phyloP scores from a whole-genome alignment of 225 moss, liverwort and hornwort genomes.

The Antitrichia curtipendula region DNA sequence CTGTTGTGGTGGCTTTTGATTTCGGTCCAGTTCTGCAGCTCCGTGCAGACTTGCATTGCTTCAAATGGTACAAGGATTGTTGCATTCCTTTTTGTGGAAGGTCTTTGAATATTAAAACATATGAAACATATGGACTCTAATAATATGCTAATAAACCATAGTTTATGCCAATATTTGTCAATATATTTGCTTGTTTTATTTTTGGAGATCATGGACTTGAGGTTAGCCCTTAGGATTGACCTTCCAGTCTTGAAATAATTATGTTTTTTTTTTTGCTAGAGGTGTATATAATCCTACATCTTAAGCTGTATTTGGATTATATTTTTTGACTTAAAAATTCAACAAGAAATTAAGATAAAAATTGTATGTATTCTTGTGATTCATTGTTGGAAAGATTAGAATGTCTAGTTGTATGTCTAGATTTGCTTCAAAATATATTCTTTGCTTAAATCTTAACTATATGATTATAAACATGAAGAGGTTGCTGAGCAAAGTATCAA shows the following conservation, averaged over 20 bases:
- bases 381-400: neutral
- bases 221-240: too few relatives aligned
- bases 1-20: neutral
- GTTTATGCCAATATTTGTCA: neutral
- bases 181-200: too few relatives aligned
- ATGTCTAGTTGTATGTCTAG: neutral
- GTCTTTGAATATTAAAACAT: neutral
- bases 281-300: neutral
- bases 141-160: neutral
- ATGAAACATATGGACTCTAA: neutral
- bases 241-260: neutral
- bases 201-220: too few relatives aligned
- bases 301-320: neutral
- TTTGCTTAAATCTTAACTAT: neutral
- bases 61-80: neutral
- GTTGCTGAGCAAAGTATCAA: neutral
- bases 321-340: neutral
- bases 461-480: neutral
- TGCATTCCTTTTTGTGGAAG: neutral
- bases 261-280: too few relatives aligned
- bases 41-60: neutral
- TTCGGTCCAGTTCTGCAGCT: neutral
- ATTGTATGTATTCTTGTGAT: neutral
- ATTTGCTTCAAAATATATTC: neutral
- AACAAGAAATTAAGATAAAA: neutral